Percentiles rank a stretch among this genome's conserved stretches.
Evolutionary conservation across 305 asterid species (phyloP).

Genomic region (Solanum chacoense): DNA sequence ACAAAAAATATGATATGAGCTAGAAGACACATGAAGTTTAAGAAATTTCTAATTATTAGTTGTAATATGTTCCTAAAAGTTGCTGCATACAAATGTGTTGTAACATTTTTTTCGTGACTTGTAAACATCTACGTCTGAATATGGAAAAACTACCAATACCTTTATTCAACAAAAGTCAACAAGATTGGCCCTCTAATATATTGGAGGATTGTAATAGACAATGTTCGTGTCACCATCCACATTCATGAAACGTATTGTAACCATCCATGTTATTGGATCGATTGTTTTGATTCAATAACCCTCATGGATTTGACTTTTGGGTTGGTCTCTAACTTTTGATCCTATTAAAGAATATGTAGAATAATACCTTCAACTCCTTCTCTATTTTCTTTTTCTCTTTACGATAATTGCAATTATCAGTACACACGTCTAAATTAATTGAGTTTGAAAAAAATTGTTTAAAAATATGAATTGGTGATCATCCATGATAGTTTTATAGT

Average conservation of each 20-base stretch:
- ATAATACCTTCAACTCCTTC: neutral
- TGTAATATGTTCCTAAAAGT: slow-evolving; percentile 4
- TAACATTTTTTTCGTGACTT: neutral
- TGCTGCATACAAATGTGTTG: neutral
- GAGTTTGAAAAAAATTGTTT: neutral
- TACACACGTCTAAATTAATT: neutral
- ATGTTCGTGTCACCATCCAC: neutral
- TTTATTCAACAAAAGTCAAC: neutral
- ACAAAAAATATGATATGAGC: neutral
- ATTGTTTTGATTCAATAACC: neutral
- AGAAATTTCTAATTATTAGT: neutral
- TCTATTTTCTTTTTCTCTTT: neutral
- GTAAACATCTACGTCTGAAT: neutral
- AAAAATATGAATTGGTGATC: neutral
- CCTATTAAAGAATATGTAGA: neutral
- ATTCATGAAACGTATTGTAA: neutral
- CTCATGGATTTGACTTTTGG: neutral
- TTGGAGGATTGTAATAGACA: neutral
- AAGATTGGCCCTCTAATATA: neutral
- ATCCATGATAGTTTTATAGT: neutral
- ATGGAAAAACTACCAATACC: neutral
- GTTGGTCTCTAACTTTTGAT: neutral
- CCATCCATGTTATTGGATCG: neutral
- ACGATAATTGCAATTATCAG: neutral
- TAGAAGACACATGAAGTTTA: neutral